Percentiles rank a stretch among this genome's conserved stretches.
These are phyloP conservation scores for Phaeotremella fagi DNA, from an alignment of 768 basidiomycete species.

Conservation along the genomic window DNA sequence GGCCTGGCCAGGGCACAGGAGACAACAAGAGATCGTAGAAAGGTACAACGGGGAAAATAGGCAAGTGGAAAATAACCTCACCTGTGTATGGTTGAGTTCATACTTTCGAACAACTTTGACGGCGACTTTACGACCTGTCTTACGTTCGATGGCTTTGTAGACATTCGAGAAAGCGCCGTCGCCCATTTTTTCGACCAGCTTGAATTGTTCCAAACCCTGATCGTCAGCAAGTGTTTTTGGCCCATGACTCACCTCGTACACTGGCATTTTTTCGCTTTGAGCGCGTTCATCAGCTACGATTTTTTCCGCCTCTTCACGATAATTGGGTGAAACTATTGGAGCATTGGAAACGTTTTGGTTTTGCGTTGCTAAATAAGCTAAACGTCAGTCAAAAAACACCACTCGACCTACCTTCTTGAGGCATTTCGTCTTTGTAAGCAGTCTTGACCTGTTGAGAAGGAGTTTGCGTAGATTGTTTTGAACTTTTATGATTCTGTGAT, in stretches of 20 bases:
- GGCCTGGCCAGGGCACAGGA: slow-evolving; percentile 42
- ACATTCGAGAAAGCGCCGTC: slow-evolving; percentile 97
- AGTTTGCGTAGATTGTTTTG: not conserved
- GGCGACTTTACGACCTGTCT: slow-evolving; percentile 72
- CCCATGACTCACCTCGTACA: slow-evolving; percentile 56
- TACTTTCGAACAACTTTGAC: slow-evolving; percentile 76
- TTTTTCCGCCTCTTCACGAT: slow-evolving; percentile 55
- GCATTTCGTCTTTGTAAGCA: slow-evolving; percentile 49
- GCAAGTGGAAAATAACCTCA: slow-evolving; percentile 16
- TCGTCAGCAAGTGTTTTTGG: not conserved
- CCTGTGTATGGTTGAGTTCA: slow-evolving; percentile 30
- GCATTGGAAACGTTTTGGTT: slow-evolving; percentile 37
- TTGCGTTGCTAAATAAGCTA: slow-evolving; percentile 31
- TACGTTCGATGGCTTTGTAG: slow-evolving; percentile 79
- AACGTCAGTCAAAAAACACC: slow-evolving; percentile 15
- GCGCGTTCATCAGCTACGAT: slow-evolving; percentile 73
- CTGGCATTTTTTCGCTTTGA: slow-evolving; percentile 72
- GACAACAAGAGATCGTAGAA: slow-evolving; percentile 6
- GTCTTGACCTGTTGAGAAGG: slow-evolving; percentile 10
- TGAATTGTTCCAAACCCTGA: slow-evolving; percentile 44
- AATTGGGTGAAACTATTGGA: slow-evolving; percentile 43
- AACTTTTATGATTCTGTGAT: slow-evolving; percentile 11
- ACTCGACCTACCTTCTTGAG: slow-evolving; percentile 24
- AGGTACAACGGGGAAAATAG: not conserved
- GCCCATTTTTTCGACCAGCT: slow-evolving; percentile 54